Evolutionary conservation across 345 rosid genomes (phyloP).

Genomic region (Citrus mangshanensis): DNA sequence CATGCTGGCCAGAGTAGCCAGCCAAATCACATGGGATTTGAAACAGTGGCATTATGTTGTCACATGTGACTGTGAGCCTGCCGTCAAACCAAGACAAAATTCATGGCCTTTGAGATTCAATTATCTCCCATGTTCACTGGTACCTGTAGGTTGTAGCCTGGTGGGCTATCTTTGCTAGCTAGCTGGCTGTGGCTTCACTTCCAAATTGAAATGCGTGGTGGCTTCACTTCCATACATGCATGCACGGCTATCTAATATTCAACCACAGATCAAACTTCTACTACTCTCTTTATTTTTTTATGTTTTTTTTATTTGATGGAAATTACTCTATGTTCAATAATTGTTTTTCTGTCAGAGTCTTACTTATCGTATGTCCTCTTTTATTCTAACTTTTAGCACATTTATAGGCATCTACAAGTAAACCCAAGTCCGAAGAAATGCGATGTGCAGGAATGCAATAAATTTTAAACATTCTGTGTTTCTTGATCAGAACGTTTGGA

Average conservation of each 20-base stretch:
- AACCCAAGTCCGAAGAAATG: background rate
- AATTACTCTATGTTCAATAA: too few species aligned
- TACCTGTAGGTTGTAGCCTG: background rate
- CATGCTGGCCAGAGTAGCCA: constrained; percentile 25
- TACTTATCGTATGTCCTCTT: too few species aligned
- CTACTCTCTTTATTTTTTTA: background rate
- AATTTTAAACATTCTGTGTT: background rate
- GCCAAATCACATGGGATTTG: constrained; percentile 43
- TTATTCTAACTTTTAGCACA: background rate
- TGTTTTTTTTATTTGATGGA: too few species aligned
- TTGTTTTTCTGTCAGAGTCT: too few species aligned
- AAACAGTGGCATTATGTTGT: constrained; percentile 7
- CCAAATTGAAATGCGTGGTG: constrained; percentile 33
- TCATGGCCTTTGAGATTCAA: constrained; percentile 1
- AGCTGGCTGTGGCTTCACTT: constrained; percentile 7
- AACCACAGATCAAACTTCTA: background rate
- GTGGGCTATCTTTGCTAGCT: constrained; percentile 6
- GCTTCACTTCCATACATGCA: constrained; percentile 23
- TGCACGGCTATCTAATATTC: constrained; percentile 1
- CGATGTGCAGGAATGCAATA: background rate
- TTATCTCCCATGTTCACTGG: constrained; percentile 13
- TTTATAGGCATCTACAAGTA: background rate
- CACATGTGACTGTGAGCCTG: constrained; percentile 44
- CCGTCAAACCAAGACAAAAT: constrained; percentile 9
- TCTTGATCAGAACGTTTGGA: background rate